phyloP scores from a whole-genome alignment of 2,329 filamentous ascomycete genomes.

The Penicillium concentricum region DNA sequence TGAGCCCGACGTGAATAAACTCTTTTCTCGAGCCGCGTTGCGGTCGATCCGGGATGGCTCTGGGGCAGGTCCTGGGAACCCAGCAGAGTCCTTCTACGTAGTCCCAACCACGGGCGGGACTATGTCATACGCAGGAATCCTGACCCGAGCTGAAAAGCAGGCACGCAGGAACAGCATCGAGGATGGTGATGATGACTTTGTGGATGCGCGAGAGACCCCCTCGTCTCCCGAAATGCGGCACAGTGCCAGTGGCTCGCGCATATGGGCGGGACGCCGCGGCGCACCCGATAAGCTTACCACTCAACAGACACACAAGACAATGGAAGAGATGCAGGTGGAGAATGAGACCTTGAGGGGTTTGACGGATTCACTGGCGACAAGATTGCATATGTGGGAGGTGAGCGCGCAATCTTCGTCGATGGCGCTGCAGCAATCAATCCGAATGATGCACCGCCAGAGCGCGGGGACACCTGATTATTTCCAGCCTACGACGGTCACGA shows the following conservation, averaged over 20 bases:
- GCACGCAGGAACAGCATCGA: constrained; percentile 50
- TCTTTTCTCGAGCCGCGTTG: constrained; percentile 83
- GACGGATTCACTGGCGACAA: constrained; percentile 79
- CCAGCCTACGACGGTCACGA: constrained; percentile 31
- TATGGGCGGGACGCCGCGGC: constrained; percentile 15
- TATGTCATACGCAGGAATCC: constrained; percentile 87
- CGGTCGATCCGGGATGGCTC: constrained; percentile 70
- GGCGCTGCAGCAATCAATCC: constrained; percentile 79
- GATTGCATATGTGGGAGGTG: constrained; percentile 90
- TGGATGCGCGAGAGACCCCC: constrained; percentile 75
- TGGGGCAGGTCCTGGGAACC: constrained; percentile 59
- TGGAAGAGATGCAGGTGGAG: constrained; percentile 86
- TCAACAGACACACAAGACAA: constrained; percentile 56
- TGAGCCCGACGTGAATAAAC: constrained; percentile 75
- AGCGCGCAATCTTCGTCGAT: constrained; percentile 84
- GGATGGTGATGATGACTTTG: constrained; percentile 81
- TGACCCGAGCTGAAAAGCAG: constrained; percentile 55
- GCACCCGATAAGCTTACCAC: constrained; percentile 34
- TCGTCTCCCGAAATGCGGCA: constrained; percentile 48
- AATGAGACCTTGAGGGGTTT: constrained; percentile 83
- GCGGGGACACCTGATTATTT: constrained; percentile 30
- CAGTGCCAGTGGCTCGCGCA: constrained; percentile 41
- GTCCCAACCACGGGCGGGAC: constrained; percentile 90
- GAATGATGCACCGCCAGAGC: constrained; percentile 47
- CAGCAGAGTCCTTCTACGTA: constrained; percentile 79